Base-by-base conservation (phyloP, 306 rosid genomes). In the Trichosanthes truncata region DNA sequence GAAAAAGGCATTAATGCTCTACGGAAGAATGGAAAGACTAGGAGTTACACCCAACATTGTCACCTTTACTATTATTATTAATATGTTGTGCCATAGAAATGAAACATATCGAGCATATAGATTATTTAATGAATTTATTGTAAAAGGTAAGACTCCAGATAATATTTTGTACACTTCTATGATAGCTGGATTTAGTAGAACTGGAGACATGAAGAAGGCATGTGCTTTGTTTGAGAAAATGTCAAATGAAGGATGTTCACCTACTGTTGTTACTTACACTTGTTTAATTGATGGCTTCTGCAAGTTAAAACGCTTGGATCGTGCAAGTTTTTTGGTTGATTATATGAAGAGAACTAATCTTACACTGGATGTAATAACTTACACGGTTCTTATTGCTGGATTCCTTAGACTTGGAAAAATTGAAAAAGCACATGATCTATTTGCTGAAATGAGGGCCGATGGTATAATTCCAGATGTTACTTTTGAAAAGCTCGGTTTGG, bases 281-380 rank as follows among this genome's bases (percentile, higher is more conserved):
- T 87, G 90, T 81, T 85, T 91, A 86, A 81, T 89, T 60, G 81
- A 87, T 85, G 91, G 85, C 52, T 91, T 66, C 76, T 86, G 86
- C 86, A 89, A 87, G 84, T 85, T 72, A 74, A 76, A 76, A 77
- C 80, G 76, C 74, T 82, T 90, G 84, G 91, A 90, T 84, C 23
- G 3, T 21, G 93, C 90, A 25, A 52, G 73, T 29, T 35, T 38
- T 69, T 71, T 90, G 83, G 79, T 90, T 81, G 84, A 86, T 68
- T 66, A 82, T 76, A 90, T 90, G 91, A 82, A 82, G 77, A 79
- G 73, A 74, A 53, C 33, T 41, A 60, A 74, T 78, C 79, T 88
- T 78, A 45, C 72, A 69, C 93, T 87, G 6, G 86, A 85, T 71
- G 86, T 88, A 78, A 85, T 85, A 51, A 85, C 90, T 66, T 90